Conservation (phyloP, 495 filamentous ascomycete species). For the Xylaria acuta region DNA sequence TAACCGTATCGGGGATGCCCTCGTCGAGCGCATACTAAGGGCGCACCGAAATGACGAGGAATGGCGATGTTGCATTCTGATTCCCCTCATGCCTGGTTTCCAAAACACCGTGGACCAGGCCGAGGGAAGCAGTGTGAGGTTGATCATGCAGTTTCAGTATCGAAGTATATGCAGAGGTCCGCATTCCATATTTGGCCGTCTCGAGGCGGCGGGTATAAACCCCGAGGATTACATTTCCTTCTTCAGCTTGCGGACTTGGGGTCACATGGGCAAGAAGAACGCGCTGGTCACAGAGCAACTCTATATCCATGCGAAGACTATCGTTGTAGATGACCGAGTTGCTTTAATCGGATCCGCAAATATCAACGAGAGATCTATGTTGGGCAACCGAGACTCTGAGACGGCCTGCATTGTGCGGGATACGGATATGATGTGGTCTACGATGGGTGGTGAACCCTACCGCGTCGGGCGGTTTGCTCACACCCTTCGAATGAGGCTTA, state of each 20-base stretch:
- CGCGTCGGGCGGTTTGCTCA: constrained; percentile 92
- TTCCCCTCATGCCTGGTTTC: constrained; percentile 97
- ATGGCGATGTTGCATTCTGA: constrained; percentile 93
- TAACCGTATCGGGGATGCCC: constrained; percentile 92
- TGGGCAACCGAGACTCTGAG: constrained; percentile 90
- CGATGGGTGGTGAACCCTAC: constrained; percentile 88
- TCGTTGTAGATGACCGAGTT: constrained; percentile 93
- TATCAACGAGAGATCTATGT: constrained; percentile 98
- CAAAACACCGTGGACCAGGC: constrained; percentile 95
- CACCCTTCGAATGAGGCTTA: constrained; percentile 88
- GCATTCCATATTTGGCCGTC: constrained; percentile 86
- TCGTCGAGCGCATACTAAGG: constrained; percentile 88
- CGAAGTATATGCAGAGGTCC: constrained; percentile 95
- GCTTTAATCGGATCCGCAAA: constrained; percentile 97
- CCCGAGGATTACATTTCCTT: constrained; percentile 98
- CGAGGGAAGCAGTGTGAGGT: constrained; percentile 89
- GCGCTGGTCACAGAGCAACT: constrained; percentile 92
- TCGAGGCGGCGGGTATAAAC: constrained; percentile 83
- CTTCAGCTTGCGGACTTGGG: constrained; percentile 92
- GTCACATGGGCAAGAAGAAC: constrained; percentile 83
- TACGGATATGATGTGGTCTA: constrained; percentile 90
- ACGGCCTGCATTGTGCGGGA: constrained; percentile 90
- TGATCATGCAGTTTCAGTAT: constrained; percentile 99
- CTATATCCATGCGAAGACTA: constrained; percentile 97
- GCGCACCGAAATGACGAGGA: constrained; percentile 84